These are phyloP conservation scores for Calvatia gigantea DNA, from an alignment of 768 basidiomycete genomes.

Conservation along the genomic window DNA sequence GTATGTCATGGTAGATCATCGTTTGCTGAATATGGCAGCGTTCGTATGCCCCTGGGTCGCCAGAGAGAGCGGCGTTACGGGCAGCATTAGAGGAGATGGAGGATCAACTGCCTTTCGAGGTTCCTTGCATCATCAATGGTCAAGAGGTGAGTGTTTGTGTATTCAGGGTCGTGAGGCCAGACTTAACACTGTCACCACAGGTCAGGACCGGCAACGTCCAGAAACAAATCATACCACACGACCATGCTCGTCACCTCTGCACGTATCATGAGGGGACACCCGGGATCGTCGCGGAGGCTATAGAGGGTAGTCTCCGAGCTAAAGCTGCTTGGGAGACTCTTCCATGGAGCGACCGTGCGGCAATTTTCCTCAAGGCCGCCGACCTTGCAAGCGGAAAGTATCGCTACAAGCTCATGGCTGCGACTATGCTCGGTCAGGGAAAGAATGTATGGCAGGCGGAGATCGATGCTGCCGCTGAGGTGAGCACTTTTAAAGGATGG, in stretches of 20 bases:
- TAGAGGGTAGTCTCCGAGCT: slow-evolving; percentile 83
- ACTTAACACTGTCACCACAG: slow-evolving; percentile 31
- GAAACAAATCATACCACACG: slow-evolving; percentile 81
- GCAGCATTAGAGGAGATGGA: slow-evolving; percentile 79
- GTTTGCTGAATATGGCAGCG: slow-evolving; percentile 38
- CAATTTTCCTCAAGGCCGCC: slow-evolving; percentile 97
- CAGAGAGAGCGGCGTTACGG: slow-evolving; percentile 71
- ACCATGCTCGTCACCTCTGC: slow-evolving; percentile 80
- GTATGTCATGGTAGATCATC: not conserved
- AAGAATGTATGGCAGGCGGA: slow-evolving; percentile 99
- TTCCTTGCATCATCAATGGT: slow-evolving; percentile 92
- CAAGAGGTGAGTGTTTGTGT: slow-evolving; percentile 54
- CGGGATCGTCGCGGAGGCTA: slow-evolving; percentile 70
- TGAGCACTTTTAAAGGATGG: slow-evolving; percentile 29
- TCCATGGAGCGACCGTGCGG: slow-evolving; percentile 96
- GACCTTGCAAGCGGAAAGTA: slow-evolving; percentile 96
- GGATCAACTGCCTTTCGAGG: slow-evolving; percentile 81
- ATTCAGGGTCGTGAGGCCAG: not conserved
- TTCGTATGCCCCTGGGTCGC: slow-evolving; percentile 73
- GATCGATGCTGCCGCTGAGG: slow-evolving; percentile 98
- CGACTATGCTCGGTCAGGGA: slow-evolving; percentile 97
- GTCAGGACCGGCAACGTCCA: slow-evolving; percentile 77
- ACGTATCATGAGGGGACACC: slow-evolving; percentile 87
- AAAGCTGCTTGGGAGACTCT: slow-evolving; percentile 89
- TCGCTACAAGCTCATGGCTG: slow-evolving; percentile 90